Conservation (phyloP, 345 rosid species). For the Clausena lansium region DNA sequence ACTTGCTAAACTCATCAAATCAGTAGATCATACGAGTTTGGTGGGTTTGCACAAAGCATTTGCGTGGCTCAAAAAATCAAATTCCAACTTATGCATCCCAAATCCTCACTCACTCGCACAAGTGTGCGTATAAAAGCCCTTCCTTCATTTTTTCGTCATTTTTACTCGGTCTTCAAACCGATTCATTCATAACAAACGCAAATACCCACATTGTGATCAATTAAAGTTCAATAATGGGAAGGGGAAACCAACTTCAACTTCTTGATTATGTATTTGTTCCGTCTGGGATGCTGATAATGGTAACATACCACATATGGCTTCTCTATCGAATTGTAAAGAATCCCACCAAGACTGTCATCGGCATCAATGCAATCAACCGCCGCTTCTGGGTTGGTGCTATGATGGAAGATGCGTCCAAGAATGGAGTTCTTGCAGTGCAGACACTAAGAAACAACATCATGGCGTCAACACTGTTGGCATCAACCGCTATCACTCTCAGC, state of each 20-base stretch:
- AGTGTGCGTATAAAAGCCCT: too few relatives aligned
- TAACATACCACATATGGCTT: slow-evolving; percentile 71
- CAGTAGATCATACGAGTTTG: too few relatives aligned
- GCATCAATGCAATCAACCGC: slow-evolving; percentile 77
- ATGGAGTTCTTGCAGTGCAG: slow-evolving; percentile 89
- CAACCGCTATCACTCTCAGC: slow-evolving; percentile 79
- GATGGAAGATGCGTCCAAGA: slow-evolving; percentile 68
- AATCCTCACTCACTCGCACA: too few relatives aligned
- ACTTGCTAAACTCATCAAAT: too few relatives aligned
- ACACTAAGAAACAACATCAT: slow-evolving; percentile 86
- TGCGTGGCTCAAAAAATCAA: too few relatives aligned
- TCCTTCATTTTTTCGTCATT: too few relatives aligned
- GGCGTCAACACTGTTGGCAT: slow-evolving; percentile 90
- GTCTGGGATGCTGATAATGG: slow-evolving; percentile 48
- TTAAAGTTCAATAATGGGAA: not conserved
- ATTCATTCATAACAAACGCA: too few relatives aligned
- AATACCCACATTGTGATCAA: too few relatives aligned
- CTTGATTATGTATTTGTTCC: slow-evolving; percentile 68
- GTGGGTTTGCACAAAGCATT: too few relatives aligned
- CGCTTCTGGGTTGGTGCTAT: slow-evolving; percentile 85
- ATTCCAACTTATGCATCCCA: too few relatives aligned
- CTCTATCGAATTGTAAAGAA: slow-evolving; percentile 48
- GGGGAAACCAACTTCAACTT: slow-evolving; percentile 36
- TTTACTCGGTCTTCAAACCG: too few relatives aligned
- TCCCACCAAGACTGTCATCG: slow-evolving; percentile 72